Percentiles rank a stretch among this genome's conserved stretches.
phyloP scores from a whole-genome alignment of 2,329 filamentous ascomycete species.

The Didymella pinodella region DNA sequence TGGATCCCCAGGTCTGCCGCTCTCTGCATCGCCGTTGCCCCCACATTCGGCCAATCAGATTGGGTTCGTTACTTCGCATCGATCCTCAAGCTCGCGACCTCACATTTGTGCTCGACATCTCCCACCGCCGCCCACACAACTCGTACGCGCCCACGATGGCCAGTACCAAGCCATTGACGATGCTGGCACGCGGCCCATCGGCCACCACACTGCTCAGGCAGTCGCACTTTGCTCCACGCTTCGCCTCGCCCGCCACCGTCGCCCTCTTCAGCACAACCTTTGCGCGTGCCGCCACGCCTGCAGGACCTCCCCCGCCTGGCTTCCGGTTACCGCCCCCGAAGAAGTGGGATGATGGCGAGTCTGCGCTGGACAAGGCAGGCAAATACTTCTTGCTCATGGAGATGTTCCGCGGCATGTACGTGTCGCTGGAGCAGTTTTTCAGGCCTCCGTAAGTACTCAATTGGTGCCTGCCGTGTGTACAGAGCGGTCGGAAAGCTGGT shows the following conservation, averaged over 20 bases:
- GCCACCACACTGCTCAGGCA: constrained; percentile 50
- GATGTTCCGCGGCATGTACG: constrained; percentile 97
- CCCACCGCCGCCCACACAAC: constrained; percentile 37
- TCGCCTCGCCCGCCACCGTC: constrained; percentile 57
- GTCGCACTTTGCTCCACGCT: constrained; percentile 45
- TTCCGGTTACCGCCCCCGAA: constrained; percentile 79
- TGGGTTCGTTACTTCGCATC: constrained; percentile 29
- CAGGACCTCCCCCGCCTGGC: constrained; percentile 77
- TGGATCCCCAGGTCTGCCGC: constrained; percentile 23
- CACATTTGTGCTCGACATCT: constrained; percentile 33
- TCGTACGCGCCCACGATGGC: constrained; percentile 54
- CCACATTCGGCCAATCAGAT: constrained; percentile 45
- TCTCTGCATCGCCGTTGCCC: constrained; percentile 23
- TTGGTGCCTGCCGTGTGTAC: constrained; percentile 21
- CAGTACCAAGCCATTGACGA: constrained; percentile 57
- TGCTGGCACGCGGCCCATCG: constrained; percentile 57
- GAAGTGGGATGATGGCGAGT: constrained; percentile 83
- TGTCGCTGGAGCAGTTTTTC: constrained; percentile 97
- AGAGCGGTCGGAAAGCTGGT: constrained; percentile 5
- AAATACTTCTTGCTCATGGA: constrained; percentile 96
- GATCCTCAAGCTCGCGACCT: constrained; percentile 32
- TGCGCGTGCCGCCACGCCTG: constrained; percentile 69
- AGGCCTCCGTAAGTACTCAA: constrained; percentile 82
- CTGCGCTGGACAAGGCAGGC: constrained; percentile 80
- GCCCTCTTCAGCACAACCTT: constrained; percentile 71